Evolutionary conservation across 495 filamentous ascomycete species (phyloP), one percentile per base, ranked within the genome.

Genomic region (Podospora didyma): DNA sequence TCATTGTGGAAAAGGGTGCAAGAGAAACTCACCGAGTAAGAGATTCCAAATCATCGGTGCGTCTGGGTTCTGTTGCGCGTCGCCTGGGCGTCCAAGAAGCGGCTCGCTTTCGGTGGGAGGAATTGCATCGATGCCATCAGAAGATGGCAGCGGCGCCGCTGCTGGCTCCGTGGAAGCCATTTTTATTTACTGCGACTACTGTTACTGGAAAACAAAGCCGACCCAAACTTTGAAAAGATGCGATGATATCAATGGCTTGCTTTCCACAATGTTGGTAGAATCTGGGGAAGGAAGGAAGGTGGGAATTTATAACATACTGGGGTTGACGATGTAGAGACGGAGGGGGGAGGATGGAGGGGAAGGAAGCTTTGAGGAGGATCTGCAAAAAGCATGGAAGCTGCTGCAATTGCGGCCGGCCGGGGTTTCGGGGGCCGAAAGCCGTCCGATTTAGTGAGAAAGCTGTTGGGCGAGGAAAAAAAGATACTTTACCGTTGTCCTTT

Each of bases 71-170:
- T 94, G 92, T 34, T 79, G 78, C 5, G 83, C 89, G 73, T 90
- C 87, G 51, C 89, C 89, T 21, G 82, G 74, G 45, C 80, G 70
- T 46, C 89, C 90, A 23, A 96, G 80, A 34, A 96, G 74, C 49
- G 92, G 92, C 63, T 92, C 89, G 42, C 84, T 76, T 65, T 94
- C 90, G 31, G 54, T 56, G 11, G 62, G 64, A 2, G 55, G 39
- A 44, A 16, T 23, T 2, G 35, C 22, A 19, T 44, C 26, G 26
- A 31, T 7, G 47, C 47, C 23, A 17, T 28, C 16, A 1, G 17
- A 20, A 7, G 47, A 4, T 31, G 49, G 12, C 39, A 46, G 10
- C 3, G 22, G 31, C 16, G 24, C 42, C 23, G 50, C 19, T 22
- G 57, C 4, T 58, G 51, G n/a, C 4, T 31, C 46, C 6, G 23